A percentile compares a stretch with the other conserved stretches of the same genome.
Conservation (phyloP, 164 flowering plant species). For the Santalum album region DNA sequence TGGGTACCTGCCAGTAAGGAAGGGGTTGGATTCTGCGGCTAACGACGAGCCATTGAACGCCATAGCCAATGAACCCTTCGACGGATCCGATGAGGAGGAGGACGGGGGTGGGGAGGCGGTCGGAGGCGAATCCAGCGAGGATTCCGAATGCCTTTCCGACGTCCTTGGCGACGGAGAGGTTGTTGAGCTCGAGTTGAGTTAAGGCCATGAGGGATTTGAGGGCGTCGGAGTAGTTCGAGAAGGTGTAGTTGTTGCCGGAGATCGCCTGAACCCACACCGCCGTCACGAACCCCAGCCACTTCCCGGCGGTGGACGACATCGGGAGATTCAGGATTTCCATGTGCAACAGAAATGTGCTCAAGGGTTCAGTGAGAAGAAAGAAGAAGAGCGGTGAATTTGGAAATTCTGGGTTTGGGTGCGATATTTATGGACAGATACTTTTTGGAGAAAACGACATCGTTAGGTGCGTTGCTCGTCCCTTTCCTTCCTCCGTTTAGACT, state of each 20-base stretch:
- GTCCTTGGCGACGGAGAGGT: slow-evolving; percentile 75
- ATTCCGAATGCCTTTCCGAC: slow-evolving; percentile 80
- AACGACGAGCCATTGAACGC: slow-evolving; percentile 80
- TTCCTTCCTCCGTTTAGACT: too few relatives aligned
- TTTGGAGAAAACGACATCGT: too few relatives aligned
- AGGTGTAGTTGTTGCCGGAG: slow-evolving; percentile 88
- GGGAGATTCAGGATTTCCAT: slow-evolving; percentile 6
- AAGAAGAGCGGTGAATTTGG: too few relatives aligned
- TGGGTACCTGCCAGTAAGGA: slow-evolving; percentile 68
- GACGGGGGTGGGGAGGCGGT: slow-evolving; percentile 42
- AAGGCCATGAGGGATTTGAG: slow-evolving; percentile 63
- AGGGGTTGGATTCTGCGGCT: slow-evolving; percentile 51
- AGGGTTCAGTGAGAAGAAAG: too few relatives aligned
- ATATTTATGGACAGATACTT: too few relatives aligned
- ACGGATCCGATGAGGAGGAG: slow-evolving; percentile 57
- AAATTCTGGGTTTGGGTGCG: too few relatives aligned
- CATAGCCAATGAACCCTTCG: slow-evolving; percentile 69
- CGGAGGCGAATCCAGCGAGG: slow-evolving; percentile 70
- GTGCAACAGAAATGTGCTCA: too few relatives aligned
- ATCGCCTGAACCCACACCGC: slow-evolving; percentile 86
- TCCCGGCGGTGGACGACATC: slow-evolving; percentile 25
- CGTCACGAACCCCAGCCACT: slow-evolving; percentile 84
- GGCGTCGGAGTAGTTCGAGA: slow-evolving; percentile 71
- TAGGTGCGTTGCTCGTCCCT: too few relatives aligned
- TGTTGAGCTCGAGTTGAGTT: slow-evolving; percentile 69